Conservation (phyloP, 73 alveolate genomes). For the Paramecium biaurelia region DNA sequence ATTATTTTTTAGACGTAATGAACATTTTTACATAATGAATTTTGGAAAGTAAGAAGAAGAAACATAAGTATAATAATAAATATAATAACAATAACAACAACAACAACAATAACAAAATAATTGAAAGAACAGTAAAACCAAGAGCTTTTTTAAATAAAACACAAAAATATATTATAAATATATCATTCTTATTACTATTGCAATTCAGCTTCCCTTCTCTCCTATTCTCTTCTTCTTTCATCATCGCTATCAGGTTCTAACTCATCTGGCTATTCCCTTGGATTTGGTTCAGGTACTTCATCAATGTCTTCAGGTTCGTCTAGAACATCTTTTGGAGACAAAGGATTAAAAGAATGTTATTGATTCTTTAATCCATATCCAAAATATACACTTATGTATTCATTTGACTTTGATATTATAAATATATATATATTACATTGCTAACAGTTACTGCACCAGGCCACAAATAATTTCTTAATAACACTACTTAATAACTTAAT, state of each 20-base stretch:
- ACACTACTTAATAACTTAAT: slow-evolving; percentile 18
- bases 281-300: slow-evolving; percentile 49
- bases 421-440: not conserved
- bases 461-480: slow-evolving; percentile 29
- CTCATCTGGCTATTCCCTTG: not conserved
- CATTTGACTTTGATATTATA: not conserved
- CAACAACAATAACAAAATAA: not conserved
- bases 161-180: not conserved
- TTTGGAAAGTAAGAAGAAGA: slow-evolving; percentile 9
- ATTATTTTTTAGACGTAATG: not conserved
- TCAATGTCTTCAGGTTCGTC: slow-evolving; percentile 37
- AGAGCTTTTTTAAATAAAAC: not conserved
- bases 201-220: slow-evolving; percentile 24
- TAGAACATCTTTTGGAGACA: slow-evolving; percentile 14
- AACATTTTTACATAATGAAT: slow-evolving; percentile 24
- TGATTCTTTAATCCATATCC: slow-evolving; percentile 50
- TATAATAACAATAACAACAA: not conserved
- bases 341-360: not conserved
- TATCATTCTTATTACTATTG: slow-evolving; percentile 20
- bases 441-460: slow-evolving; percentile 50
- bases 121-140: not conserved
- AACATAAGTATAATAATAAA: not conserved
- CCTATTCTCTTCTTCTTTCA: slow-evolving; percentile 52
- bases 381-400: not conserved
- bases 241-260: slow-evolving; percentile 51